Evolutionary conservation across 2,329 filamentous ascomycete genomes (phyloP), one percentile per base, ranked within the genome.

Genomic region (Ciborinia camelliae): DNA sequence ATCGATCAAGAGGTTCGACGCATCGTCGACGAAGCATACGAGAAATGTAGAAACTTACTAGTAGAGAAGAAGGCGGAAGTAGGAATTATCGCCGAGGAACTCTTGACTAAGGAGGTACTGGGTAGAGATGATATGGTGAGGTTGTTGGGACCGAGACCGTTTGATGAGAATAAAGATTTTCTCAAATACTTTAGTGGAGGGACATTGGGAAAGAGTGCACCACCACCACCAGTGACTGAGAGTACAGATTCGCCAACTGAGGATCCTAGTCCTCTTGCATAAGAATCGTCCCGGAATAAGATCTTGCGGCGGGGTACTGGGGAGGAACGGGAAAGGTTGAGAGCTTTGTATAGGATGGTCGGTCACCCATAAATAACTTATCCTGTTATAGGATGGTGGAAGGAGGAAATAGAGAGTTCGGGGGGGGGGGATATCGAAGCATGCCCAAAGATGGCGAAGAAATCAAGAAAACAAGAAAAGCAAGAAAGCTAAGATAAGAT

Each of bases 1-100:
- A 99, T 99, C 76, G 95, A 99, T 75, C 79, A 83, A 50, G 95
- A 99, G 79, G 94, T 99, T 68, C 88, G 91, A 70, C 86, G 91
- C 62, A 96, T 99, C 71, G 88, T 99, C 62, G 91, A 96, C 68
- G 87, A 95, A 75, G 95, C 95, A 1, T 97, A 99, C 82, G 86
- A 90, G 77, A 89, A 95, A 78, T 99, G 95, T 82, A 88, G 86
- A 74, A 86, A 91, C 53, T 85, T 99, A 32, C 82, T 99, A 60
- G 84, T 84, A 2, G 89, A 90, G 79, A 96, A 92, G 86, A 95
- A 96, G 82, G 82, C 84, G 72, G 91, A 98, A 79, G 84, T 99
- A 43, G 92, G 91, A 3, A 80, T 97, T 47, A 86, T 99, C 6
- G 95, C 95, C 0, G 93, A 99, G 81, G 95, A 99, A 79, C 81